Evolutionary conservation across 495 filamentous ascomycete genomes (phyloP).

Genomic region (Echria macrotheca): DNA sequence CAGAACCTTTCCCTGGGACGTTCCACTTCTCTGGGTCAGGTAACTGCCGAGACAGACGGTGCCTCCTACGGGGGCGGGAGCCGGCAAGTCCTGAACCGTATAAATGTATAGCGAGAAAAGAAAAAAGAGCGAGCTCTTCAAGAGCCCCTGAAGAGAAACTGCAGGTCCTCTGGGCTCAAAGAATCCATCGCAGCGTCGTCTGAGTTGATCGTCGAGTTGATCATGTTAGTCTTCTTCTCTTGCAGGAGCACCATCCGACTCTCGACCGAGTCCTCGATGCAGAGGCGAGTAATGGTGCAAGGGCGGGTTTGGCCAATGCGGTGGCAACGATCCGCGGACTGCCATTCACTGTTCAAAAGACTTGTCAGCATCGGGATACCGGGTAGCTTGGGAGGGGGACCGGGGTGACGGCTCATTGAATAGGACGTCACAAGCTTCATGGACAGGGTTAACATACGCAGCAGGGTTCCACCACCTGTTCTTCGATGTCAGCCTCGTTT

Average conservation of each 20-base stretch:
- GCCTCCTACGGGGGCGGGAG: too few relatives aligned
- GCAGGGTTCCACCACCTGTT: conserved; percentile 92
- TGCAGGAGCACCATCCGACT: conserved; percentile 89
- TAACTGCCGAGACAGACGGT: too few relatives aligned
- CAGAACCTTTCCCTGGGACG: too few relatives aligned
- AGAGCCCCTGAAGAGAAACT: conserved; percentile 81
- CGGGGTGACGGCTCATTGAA: too few relatives aligned
- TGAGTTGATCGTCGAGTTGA: conserved; percentile 89
- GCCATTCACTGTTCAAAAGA: conserved; percentile 62
- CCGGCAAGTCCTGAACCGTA: too few relatives aligned
- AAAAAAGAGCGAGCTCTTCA: too few relatives aligned
- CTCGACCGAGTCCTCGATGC: conserved; percentile 94
- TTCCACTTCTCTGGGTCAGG: too few relatives aligned
- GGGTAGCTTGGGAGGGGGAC: too few relatives aligned
- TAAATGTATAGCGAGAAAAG: too few relatives aligned
- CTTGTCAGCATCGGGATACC: conserved; percentile 2
- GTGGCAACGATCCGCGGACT: conserved; percentile 92
- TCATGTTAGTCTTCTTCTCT: conserved; percentile 96
- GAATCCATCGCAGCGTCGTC: conserved; percentile 85
- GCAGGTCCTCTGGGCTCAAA: conserved; percentile 82
- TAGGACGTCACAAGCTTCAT: too few relatives aligned
- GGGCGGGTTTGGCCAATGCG: conserved; percentile 91
- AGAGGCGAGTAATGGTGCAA: conserved; percentile 88
- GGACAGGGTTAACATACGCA: too few relatives aligned
- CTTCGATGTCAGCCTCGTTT: conserved; percentile 16